phyloP scores from a whole-genome alignment of 2,329 filamentous ascomycete genomes.

The Colletotrichum salicis region DNA sequence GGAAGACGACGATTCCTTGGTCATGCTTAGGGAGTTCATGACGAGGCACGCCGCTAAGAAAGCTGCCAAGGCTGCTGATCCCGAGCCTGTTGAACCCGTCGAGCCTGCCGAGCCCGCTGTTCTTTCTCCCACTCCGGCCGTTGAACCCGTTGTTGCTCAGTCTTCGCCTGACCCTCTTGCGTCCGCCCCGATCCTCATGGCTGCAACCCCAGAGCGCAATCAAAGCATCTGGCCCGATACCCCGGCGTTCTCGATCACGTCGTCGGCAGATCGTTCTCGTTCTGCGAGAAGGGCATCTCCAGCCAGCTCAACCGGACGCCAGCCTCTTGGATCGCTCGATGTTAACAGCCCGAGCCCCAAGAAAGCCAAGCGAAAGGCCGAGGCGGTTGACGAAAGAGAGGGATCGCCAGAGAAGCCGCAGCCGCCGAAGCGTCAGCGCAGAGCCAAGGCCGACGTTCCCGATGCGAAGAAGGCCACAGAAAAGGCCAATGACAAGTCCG shows the following conservation, averaged over 20 bases:
- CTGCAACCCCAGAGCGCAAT: conserved; percentile 19
- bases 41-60: conserved; percentile 42
- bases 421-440: conserved; percentile 36
- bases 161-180: neutral
- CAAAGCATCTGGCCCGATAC: conserved; percentile 20
- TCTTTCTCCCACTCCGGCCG: neutral
- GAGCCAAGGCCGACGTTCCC: conserved; percentile 38
- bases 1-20: conserved; percentile 15
- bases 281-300: neutral
- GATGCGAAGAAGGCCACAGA: neutral
- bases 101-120: neutral
- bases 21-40: conserved; percentile 26
- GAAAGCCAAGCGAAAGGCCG: conserved; percentile 50
- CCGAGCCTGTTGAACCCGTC: conserved; percentile 27
- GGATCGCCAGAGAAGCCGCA: conserved; percentile 26
- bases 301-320: conserved; percentile 8
- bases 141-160: too few species aligned
- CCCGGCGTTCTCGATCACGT: neutral
- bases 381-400: conserved; percentile 36
- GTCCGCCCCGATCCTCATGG: conserved; percentile 9
- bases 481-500: neutral
- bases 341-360: conserved; percentile 51
- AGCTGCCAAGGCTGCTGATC: conserved; percentile 44
- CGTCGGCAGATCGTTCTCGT: conserved; percentile 8
- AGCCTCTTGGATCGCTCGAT: conserved; percentile 48